Conservation (phyloP, 305 asterid species). For the Coffea humblotiana region DNA sequence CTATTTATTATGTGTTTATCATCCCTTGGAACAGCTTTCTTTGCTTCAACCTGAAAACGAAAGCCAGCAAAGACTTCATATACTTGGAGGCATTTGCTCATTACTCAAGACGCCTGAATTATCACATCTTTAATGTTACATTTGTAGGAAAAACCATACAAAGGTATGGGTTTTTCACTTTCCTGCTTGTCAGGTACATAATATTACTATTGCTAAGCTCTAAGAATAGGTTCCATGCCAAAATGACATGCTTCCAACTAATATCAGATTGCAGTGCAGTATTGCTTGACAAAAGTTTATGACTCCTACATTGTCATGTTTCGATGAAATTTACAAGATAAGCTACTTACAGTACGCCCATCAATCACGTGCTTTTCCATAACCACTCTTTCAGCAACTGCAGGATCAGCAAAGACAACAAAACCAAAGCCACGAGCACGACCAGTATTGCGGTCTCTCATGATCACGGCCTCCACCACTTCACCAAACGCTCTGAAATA, state of each 20-base stretch:
- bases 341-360: constrained; percentile 77
- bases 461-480: constrained; percentile 78
- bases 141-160: not conserved
- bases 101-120: not conserved
- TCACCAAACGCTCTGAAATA: constrained; percentile 77
- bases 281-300: not conserved
- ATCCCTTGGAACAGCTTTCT: constrained; percentile 83
- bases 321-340: not conserved
- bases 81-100: not conserved
- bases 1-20: constrained; percentile 44
- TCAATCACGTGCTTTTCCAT: constrained; percentile 74
- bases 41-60: constrained; percentile 74
- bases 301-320: not conserved
- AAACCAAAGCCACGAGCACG: constrained; percentile 94
- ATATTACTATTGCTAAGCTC: not conserved
- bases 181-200: not conserved
- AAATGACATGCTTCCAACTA: not conserved
- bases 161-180: not conserved
- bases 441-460: constrained; percentile 87
- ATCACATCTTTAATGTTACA: not conserved
- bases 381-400: constrained; percentile 76
- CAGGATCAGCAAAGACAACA: constrained; percentile 73
- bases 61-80: constrained; percentile 19
- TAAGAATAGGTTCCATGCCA: not conserved
- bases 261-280: not conserved